These are phyloP conservation scores for Parathielavia appendiculata DNA, from an alignment of 495 filamentous ascomycete genomes.

Conservation along the genomic window DNA sequence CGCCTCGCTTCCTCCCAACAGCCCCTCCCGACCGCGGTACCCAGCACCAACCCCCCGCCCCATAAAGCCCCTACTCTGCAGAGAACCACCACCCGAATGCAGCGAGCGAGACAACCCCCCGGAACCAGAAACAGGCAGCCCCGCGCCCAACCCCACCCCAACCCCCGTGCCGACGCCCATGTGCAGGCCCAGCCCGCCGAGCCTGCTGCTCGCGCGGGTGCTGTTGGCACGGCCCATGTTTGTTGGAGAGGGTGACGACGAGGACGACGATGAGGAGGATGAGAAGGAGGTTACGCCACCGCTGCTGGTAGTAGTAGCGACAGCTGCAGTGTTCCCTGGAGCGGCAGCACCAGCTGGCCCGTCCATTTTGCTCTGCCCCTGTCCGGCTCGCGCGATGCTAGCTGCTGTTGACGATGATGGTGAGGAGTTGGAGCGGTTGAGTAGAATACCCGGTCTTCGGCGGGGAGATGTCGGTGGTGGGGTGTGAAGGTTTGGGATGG, in stretches of 20 bases:
- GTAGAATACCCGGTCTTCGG: background rate
- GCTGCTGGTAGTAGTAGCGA: background rate
- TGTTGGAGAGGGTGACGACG: background rate
- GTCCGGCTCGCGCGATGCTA: background rate
- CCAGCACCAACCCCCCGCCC: background rate
- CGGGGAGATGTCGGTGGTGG: conserved; percentile 8
- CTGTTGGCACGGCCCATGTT: background rate
- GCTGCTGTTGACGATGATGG: background rate
- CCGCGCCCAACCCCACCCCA: conserved; percentile 8
- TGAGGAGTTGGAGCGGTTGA: background rate
- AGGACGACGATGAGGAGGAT: background rate
- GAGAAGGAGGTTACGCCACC: background rate
- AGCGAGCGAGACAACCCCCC: background rate
- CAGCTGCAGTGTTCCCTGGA: too few species aligned
- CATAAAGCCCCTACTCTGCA: too few species aligned
- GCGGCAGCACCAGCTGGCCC: too few species aligned
- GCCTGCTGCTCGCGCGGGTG: background rate
- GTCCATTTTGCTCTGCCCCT: too few species aligned
- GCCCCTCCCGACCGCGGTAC: background rate
- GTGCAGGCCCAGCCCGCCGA: conserved; percentile 8
- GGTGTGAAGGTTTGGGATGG: conserved; percentile 1
- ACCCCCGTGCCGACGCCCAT: conserved; percentile 4
- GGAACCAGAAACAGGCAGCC: background rate
- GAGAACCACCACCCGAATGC: too few species aligned
- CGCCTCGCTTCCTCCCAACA: background rate